Percentiles rank a stretch among this genome's conserved stretches.
Conservation (phyloP, 1,284 basidiomycete species). For the Cryptococcus hybrid region DNA sequence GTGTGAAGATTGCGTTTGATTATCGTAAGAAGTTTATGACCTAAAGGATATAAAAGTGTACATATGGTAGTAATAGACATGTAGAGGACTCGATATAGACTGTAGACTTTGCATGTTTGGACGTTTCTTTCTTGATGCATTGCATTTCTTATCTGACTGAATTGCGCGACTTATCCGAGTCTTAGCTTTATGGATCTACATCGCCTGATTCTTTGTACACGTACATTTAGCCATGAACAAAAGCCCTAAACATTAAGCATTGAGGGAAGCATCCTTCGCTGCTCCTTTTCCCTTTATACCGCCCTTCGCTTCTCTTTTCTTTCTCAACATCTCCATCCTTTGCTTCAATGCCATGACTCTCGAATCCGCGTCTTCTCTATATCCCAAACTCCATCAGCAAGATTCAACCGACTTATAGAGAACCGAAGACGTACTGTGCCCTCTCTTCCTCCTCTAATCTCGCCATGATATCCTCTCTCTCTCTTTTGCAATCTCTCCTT, state of each 20-base stretch:
- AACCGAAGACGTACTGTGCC: slow-evolving; percentile 44
- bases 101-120: no score
- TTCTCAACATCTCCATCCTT: slow-evolving; percentile 46
- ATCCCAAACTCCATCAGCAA: neutral
- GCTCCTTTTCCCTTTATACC: neutral
- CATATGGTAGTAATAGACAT: no score
- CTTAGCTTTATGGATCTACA: no score
- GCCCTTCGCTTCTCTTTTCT: slow-evolving; percentile 31
- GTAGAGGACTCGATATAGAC: no score
- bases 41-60: no score
- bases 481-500: slow-evolving; percentile 40
- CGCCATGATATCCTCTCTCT: slow-evolving; percentile 49
- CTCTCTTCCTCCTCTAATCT: slow-evolving; percentile 49
- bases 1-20: no score
- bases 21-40: no score
- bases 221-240: no score
- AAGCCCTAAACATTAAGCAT: neutral
- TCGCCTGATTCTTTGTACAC: no score
- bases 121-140: no score
- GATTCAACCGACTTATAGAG: neutral
- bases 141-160: no score
- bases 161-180: no score
- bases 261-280: neutral
- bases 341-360: slow-evolving; percentile 45
- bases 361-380: slow-evolving; percentile 50